Evolutionary conservation across 169 alveolate species (phyloP), one percentile per base, ranked within the genome.

Genomic region (Babesia bigemina): DNA sequence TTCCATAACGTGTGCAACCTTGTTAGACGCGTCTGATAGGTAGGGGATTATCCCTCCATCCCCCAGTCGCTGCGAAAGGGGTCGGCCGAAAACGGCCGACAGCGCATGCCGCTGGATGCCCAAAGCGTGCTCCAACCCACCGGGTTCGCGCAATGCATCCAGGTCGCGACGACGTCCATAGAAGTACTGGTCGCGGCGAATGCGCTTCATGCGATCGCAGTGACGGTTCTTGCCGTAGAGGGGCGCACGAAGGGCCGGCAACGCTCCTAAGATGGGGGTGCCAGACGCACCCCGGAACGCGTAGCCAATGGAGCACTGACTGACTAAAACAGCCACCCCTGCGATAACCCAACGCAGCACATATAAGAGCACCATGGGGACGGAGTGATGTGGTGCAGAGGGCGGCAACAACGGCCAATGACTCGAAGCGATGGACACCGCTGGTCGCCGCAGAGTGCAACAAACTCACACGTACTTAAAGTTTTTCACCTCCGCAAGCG

Each of bases 1-100:
- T n/a, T 59, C 52, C 17, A 49, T 50, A 0, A 83, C 75, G 36
- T 44, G 45, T 26, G 50, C 75, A 16, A n/a, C 53, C 45, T 45
- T 50, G 63, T 83, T 83, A 19, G 21, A 19, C 13, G 49, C 67
- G 19, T 26, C 39, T 1, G 6, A 8, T 26, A 83, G 22, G 42
- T 56, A 26, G 4, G 85, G 81, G n/a, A 83, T 74, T 17, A 52
- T 42, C 6, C 90, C 90, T 4, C 90, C 90, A 39, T 83, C 90
- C 0, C 90, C 90, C 4, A 69, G 81, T 16, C 39, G 42, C 63
- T 75, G 79, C 22, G 90, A 83, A 4, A 83, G 69, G 6, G 79
- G 73, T 10, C 45, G 63, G 29, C 90, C 90, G 19, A 74, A 83
- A 11, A 69, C 42, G 50, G 2, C 24, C 14, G 17, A 9, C 59